Evolutionary conservation across 495 filamentous ascomycete genomes (phyloP).

Genomic region (Staphylotrichum longicolle): DNA sequence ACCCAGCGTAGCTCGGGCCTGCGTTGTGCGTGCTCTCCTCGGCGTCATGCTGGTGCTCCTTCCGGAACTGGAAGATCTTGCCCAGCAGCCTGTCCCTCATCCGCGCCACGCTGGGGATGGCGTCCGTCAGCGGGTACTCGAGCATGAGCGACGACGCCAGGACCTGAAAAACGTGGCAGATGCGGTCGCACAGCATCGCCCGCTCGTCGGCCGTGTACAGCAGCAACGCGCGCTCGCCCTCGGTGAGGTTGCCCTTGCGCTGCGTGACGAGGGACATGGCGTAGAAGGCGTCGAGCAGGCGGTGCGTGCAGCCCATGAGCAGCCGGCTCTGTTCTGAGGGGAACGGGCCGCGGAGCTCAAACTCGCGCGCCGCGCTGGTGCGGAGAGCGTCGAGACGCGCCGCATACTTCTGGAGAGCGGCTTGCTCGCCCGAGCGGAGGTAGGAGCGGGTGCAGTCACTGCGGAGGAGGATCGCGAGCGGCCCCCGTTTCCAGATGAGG

Average conservation of each 20-base stretch:
- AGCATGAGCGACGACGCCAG: constrained; percentile 89
- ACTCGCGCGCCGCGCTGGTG: constrained; percentile 71
- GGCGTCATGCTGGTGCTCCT: constrained; percentile 49
- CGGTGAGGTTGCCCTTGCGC: constrained; percentile 71
- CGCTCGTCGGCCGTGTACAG: constrained; percentile 78
- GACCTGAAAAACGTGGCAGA: constrained; percentile 91
- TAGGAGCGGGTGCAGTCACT: constrained; percentile 59
- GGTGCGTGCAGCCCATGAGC: constrained; percentile 73
- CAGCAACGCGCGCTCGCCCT: constrained; percentile 76
- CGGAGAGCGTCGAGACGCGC: constrained; percentile 69
- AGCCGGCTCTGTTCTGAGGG: constrained; percentile 63
- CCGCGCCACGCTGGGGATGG: constrained; percentile 76
- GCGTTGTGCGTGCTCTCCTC: constrained; percentile 8
- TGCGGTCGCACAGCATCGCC: constrained; percentile 72
- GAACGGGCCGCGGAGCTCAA: constrained; percentile 82
- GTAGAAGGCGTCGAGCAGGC: constrained; percentile 87
- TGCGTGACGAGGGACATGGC: constrained; percentile 91
- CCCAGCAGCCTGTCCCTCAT: constrained; percentile 81
- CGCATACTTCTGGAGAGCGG: constrained; percentile 59
- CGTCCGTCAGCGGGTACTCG: constrained; percentile 87
- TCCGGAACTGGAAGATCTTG: constrained; percentile 81
- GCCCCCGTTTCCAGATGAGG: constrained; percentile 97
- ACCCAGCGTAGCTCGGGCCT: not conserved
- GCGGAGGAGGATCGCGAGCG: constrained; percentile 66
- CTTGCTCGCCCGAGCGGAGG: constrained; percentile 79